Conservation (phyloP, 495 filamentous ascomycete genomes). For the Penicillium simplicissimum region DNA sequence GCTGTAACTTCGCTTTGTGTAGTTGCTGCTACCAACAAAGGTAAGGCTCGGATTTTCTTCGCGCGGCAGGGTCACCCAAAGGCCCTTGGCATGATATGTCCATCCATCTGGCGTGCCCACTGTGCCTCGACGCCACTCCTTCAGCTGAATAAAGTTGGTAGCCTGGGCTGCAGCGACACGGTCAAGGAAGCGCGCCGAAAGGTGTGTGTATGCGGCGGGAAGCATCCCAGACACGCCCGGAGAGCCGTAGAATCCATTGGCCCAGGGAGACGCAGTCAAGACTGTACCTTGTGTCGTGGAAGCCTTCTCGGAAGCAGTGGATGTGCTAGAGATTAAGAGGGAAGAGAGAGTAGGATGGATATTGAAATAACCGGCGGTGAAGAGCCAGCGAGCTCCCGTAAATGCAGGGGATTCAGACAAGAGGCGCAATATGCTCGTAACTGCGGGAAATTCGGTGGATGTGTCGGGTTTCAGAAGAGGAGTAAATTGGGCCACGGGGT, state of each 20-base stretch:
- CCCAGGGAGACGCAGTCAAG: slow-evolving; percentile 89
- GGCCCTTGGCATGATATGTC: slow-evolving; percentile 97
- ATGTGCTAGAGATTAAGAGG: slow-evolving; percentile 67
- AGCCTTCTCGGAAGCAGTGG: slow-evolving; percentile 29
- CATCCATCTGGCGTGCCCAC: slow-evolving; percentile 80
- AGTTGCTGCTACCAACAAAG: slow-evolving; percentile 90
- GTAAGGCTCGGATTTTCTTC: slow-evolving; percentile 67
- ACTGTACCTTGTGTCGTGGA: slow-evolving; percentile 68
- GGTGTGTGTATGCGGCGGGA: slow-evolving; percentile 86
- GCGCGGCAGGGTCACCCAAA: slow-evolving; percentile 80
- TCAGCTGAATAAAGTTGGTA: slow-evolving; percentile 67
- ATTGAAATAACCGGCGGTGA: slow-evolving; percentile 98
- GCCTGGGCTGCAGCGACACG: slow-evolving; percentile 59
- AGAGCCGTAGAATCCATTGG: slow-evolving; percentile 94
- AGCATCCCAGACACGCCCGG: slow-evolving; percentile 86
- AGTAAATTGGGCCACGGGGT: slow-evolving; percentile 80
- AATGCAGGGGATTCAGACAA: slow-evolving; percentile 59
- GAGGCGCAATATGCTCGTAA: slow-evolving; percentile 69
- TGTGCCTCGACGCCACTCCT: slow-evolving; percentile 85
- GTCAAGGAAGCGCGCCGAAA: slow-evolving; percentile 79
- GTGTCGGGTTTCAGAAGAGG: slow-evolving; percentile 75
- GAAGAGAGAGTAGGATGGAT: slow-evolving; percentile 79
- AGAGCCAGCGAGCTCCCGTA: slow-evolving; percentile 76
- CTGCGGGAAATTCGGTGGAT: slow-evolving; percentile 83
- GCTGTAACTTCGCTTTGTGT: slow-evolving; percentile 89